Evolutionary conservation across 106 monocot genomes (phyloP).

Genomic region (Acorus gramineus): DNA sequence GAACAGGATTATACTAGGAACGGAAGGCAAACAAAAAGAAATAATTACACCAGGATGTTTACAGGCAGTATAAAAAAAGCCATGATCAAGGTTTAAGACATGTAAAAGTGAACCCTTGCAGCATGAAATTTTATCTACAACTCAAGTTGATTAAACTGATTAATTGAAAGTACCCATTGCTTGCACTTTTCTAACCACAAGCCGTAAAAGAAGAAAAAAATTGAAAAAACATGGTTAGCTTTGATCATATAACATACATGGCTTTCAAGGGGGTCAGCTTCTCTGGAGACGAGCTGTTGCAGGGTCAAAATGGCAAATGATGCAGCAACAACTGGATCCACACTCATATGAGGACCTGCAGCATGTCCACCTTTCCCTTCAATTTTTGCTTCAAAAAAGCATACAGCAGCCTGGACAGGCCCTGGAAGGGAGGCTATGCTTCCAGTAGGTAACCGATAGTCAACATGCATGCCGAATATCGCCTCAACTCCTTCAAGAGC

Average conservation of each 20-base stretch:
- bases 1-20: too few relatives aligned
- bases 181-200: too few relatives aligned
- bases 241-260: slow-evolving; percentile 20
- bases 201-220: too few relatives aligned
- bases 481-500: slow-evolving; percentile 61
- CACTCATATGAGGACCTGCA: slow-evolving; percentile 39
- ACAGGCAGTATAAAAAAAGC: too few relatives aligned
- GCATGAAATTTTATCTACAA: too few relatives aligned
- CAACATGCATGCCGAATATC: slow-evolving; percentile 71
- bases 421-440: slow-evolving; percentile 49
- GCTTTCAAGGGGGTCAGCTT: slow-evolving; percentile 52
- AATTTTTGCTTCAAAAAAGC: slow-evolving; percentile 51
- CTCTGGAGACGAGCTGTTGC: slow-evolving; percentile 73
- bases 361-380: slow-evolving; percentile 46
- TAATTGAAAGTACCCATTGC: too few relatives aligned
- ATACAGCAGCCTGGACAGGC: slow-evolving; percentile 56
- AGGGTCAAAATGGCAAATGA: slow-evolving; percentile 61
- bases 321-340: slow-evolving; percentile 60
- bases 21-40: too few relatives aligned
- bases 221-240: too few relatives aligned
- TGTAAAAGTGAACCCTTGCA: too few relatives aligned
- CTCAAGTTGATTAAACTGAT: too few relatives aligned
- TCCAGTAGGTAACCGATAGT: slow-evolving; percentile 38
- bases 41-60: too few relatives aligned
- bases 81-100: too few relatives aligned